Evolutionary conservation across 2,329 filamentous ascomycete genomes (phyloP).

Genomic region (Aspergillus ochraceus): DNA sequence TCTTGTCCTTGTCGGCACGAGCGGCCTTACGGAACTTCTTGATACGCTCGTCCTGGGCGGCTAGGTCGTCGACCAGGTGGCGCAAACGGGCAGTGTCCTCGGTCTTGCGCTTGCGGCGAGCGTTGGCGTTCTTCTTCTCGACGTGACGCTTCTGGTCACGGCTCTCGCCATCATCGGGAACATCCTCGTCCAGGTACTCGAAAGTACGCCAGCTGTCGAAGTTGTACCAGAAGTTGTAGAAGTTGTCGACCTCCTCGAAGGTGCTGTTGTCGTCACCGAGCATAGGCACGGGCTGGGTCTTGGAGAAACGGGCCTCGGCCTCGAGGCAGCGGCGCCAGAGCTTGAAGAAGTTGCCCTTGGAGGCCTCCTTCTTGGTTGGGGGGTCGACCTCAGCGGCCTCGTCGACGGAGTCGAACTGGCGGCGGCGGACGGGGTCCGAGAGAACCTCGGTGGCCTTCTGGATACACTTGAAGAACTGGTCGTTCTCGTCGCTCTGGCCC

Average conservation of each 20-base stretch:
- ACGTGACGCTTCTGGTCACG: constrained; percentile 98
- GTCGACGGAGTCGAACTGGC: constrained; percentile 96
- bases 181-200: constrained; percentile 98
- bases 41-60: constrained; percentile 87
- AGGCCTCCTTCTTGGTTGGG: constrained; percentile 84
- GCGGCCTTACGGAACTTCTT: constrained; percentile 94
- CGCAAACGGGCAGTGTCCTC: constrained; percentile 92
- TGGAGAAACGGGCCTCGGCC: constrained; percentile 89
- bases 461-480: constrained; percentile 99
- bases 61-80: constrained; percentile 82
- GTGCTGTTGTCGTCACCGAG: constrained; percentile 82
- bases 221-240: constrained; percentile 99
- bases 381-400: constrained; percentile 90
- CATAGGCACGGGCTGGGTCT: constrained; percentile 79
- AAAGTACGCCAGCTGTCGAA: constrained; percentile 98
- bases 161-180: constrained; percentile 98
- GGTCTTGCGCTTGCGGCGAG: constrained; percentile 98
- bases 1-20: constrained; percentile 94
- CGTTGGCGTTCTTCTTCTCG: constrained; percentile 97
- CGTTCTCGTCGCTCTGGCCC: constrained; percentile 78
- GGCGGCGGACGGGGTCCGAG: constrained; percentile 84
- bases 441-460: constrained; percentile 96
- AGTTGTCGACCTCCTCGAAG: constrained; percentile 86
- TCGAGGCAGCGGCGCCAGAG: constrained; percentile 89
- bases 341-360: constrained; percentile 92